Conservation (phyloP, 192 early-diverging fungal species). For the Dispira parvispora region DNA sequence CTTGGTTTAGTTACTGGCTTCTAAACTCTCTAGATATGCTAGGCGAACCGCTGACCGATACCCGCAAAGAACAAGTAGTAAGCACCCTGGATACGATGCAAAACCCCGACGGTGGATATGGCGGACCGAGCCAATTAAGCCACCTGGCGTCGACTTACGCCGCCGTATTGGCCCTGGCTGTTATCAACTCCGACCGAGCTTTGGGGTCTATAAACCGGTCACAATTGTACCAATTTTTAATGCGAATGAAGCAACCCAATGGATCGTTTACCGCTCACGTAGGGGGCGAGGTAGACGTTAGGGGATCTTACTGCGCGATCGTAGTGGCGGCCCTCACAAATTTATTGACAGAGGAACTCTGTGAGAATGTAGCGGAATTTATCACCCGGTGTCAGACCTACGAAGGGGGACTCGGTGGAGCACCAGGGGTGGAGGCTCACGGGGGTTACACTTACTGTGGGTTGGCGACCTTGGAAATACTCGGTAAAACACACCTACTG, state of each 20-base stretch:
- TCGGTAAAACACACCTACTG: conserved; percentile 45
- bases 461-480: conserved; percentile 66
- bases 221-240: conserved; percentile 52
- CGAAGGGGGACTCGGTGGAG: conserved; percentile 81
- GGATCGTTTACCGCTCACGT: conserved; percentile 83
- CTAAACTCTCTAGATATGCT: conserved; percentile 70
- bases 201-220: conserved; percentile 44
- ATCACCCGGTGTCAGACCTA: conserved; percentile 70
- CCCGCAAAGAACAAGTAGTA: conserved; percentile 24
- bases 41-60: conserved; percentile 30
- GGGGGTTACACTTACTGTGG: conserved; percentile 93
- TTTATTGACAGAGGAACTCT: conserved; percentile 66
- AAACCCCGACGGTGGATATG: conserved; percentile 61
- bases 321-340: conserved; percentile 61
- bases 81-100: conserved; percentile 48
- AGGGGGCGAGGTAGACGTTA: conserved; percentile 85
- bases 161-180: conserved; percentile 61
- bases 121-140: conserved; percentile 67
- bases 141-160: conserved; percentile 88
- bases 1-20: conserved; percentile 89
- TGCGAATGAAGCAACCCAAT: conserved; percentile 66
- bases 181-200: conserved; percentile 57
- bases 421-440: conserved; percentile 78
- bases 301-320: conserved; percentile 78
- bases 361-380: conserved; percentile 42